A percentile compares a stretch with the other conserved stretches of the same genome.
phyloP scores from a whole-genome alignment of 2,329 filamentous ascomycete species.

The Teratosphaeria gauchensis region DNA sequence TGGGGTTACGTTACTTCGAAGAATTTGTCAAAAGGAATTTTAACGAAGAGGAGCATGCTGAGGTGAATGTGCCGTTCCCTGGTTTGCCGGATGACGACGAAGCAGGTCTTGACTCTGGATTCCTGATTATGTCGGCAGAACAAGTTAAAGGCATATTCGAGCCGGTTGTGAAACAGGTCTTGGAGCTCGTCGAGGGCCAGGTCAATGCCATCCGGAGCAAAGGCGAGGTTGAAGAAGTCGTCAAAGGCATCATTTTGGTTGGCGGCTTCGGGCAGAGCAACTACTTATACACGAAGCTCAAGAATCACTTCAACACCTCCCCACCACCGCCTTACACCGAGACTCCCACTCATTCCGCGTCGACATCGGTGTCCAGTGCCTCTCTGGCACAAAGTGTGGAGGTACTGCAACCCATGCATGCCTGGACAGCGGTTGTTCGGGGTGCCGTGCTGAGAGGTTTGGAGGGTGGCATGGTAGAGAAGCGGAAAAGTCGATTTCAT shows the following conservation, averaged over 20 bases:
- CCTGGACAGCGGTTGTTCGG: constrained; percentile 71
- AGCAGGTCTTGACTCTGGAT: constrained; percentile 64
- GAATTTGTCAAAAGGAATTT: constrained; percentile 81
- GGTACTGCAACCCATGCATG: constrained; percentile 73
- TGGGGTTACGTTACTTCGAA: constrained; percentile 67
- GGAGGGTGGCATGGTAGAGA: constrained; percentile 65
- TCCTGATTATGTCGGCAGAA: constrained; percentile 62
- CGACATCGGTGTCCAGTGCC: neutral
- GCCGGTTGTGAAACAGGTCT: constrained; percentile 61
- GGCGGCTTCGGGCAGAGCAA: constrained; percentile 68
- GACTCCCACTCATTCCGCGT: constrained; percentile 51
- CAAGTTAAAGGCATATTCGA: constrained; percentile 55
- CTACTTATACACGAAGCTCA: constrained; percentile 62
- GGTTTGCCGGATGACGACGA: constrained; percentile 68
- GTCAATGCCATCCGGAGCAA: constrained; percentile 31
- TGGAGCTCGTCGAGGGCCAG: constrained; percentile 41
- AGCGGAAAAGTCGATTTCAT: constrained; percentile 62
- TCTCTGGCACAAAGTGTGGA: constrained; percentile 48
- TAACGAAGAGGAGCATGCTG: constrained; percentile 54
- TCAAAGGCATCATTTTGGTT: constrained; percentile 65
- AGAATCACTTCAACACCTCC: constrained; percentile 51
- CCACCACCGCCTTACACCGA: constrained; percentile 55
- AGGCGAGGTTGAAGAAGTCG: constrained; percentile 22
- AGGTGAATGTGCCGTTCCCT: constrained; percentile 70
- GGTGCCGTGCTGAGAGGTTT: constrained; percentile 66